Conservation (phyloP, 768 basidiomycete species). For the Podaxis sp. region DNA sequence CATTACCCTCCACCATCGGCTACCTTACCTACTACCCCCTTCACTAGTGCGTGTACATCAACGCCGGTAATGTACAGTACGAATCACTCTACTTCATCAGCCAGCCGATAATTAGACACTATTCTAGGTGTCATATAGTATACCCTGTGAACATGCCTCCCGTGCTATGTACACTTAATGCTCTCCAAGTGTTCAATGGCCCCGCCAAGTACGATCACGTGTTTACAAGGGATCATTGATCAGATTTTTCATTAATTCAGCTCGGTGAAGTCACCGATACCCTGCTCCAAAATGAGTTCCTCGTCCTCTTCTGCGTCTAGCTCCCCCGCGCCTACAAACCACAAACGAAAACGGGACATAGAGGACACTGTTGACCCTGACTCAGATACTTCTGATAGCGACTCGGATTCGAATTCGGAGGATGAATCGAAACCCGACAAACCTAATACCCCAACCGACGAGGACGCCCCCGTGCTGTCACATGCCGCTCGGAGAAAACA, state of each 20-base stretch:
- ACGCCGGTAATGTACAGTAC: neutral
- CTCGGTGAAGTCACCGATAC: neutral
- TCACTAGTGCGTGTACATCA: neutral
- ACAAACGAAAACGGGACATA: slow-evolving; percentile 27
- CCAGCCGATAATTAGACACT: neutral
- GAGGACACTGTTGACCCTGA: slow-evolving; percentile 12
- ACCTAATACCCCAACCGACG: neutral
- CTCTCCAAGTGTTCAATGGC: neutral
- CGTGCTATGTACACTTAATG: neutral
- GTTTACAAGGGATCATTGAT: neutral
- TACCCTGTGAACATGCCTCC: neutral
- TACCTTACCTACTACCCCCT: neutral
- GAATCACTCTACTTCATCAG: neutral
- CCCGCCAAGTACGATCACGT: neutral
- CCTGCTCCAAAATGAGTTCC: slow-evolving; percentile 4
- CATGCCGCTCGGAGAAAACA: slow-evolving; percentile 69
- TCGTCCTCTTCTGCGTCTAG: slow-evolving; percentile 26
- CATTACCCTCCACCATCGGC: neutral
- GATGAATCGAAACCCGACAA: slow-evolving; percentile 8
- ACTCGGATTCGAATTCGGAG: slow-evolving; percentile 1
- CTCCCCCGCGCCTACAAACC: slow-evolving; percentile 23
- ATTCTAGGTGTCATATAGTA: neutral
- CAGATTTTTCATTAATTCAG: neutral
- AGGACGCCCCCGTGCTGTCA: slow-evolving; percentile 55
- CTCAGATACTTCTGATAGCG: slow-evolving; percentile 11